phyloP scores from a whole-genome alignment of 768 basidiomycete genomes.

The Dendrothele bispora region DNA sequence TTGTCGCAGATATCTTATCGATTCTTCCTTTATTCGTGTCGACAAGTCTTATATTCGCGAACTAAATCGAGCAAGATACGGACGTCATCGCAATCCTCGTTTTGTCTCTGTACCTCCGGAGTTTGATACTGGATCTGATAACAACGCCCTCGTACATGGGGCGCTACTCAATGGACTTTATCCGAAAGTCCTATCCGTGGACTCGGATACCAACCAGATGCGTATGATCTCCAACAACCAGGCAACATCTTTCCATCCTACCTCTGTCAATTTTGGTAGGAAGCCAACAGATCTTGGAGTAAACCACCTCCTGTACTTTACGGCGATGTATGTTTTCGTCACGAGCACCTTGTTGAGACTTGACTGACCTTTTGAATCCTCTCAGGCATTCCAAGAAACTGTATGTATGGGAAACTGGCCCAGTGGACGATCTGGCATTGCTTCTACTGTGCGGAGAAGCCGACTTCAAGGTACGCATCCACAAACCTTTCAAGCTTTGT shows the following conservation, averaged over 20 bases:
- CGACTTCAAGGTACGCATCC: constrained; percentile 68
- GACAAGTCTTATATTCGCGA: constrained; percentile 66
- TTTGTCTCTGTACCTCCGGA: constrained; percentile 76
- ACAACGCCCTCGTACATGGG: constrained; percentile 68
- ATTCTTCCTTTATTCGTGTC: constrained; percentile 80
- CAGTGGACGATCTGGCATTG: constrained; percentile 81
- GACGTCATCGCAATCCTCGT: constrained; percentile 68
- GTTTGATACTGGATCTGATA: constrained; percentile 67
- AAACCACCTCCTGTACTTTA: constrained; percentile 82
- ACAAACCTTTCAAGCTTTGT: too few species aligned
- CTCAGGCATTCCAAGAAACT: constrained; percentile 89
- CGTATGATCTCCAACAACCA: constrained; percentile 84
- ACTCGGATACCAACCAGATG: constrained; percentile 59
- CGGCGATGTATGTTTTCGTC: constrained; percentile 64
- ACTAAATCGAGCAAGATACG: constrained; percentile 72
- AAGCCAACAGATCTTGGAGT: constrained; percentile 69
- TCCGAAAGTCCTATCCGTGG: constrained; percentile 84
- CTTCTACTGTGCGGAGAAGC: constrained; percentile 86
- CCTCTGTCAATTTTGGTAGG: constrained; percentile 84
- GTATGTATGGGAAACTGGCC: constrained; percentile 92
- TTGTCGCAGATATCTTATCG: constrained; percentile 72
- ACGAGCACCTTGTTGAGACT: not conserved
- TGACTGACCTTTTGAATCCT: not conserved
- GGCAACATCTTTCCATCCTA: constrained; percentile 79
- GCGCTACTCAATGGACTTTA: constrained; percentile 86